These are phyloP conservation scores for Ophiocordyceps sinensis DNA, from an alignment of 2,329 filamentous ascomycete genomes.

Conservation along the genomic window DNA sequence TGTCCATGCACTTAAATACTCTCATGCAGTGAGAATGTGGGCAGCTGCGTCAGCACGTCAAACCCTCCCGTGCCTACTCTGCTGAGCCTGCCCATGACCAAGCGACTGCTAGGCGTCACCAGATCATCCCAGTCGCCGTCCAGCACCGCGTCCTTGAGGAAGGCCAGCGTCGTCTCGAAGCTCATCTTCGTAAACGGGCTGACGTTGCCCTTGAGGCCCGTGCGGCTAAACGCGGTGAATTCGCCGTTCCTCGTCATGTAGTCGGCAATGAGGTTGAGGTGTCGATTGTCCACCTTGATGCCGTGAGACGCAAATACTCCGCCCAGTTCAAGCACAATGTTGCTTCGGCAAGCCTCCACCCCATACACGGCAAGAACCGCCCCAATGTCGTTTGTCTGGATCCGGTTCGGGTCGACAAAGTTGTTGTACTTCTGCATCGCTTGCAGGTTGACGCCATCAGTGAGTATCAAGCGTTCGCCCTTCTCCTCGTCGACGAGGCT, in stretches of 20 bases:
- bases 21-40: conserved; percentile 21
- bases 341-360: conserved; percentile 79
- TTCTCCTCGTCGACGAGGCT: conserved; percentile 46
- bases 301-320: conserved; percentile 81
- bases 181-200: conserved; percentile 98
- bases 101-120: conserved; percentile 68
- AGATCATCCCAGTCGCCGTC: conserved; percentile 86
- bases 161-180: conserved; percentile 92
- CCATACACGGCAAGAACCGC: conserved; percentile 77
- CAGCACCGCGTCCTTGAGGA: conserved; percentile 81
- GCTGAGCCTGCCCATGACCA: conserved; percentile 74
- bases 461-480: conserved; percentile 48
- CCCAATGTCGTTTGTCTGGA: conserved; percentile 86
- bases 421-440: conserved; percentile 84
- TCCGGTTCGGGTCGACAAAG: conserved; percentile 70
- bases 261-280: conserved; percentile 90
- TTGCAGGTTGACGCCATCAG: conserved; percentile 72
- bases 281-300: conserved; percentile 81
- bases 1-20: too few relatives aligned
- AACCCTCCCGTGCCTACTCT: conserved; percentile 83
- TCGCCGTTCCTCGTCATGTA: conserved; percentile 92
- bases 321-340: conserved; percentile 75
- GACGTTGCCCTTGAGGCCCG: conserved; percentile 70
- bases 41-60: conserved; percentile 59
- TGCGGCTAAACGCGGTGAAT: conserved; percentile 86